phyloP scores from a whole-genome alignment of 352 stramenopile species.

The Phytophthora litchii region DNA sequence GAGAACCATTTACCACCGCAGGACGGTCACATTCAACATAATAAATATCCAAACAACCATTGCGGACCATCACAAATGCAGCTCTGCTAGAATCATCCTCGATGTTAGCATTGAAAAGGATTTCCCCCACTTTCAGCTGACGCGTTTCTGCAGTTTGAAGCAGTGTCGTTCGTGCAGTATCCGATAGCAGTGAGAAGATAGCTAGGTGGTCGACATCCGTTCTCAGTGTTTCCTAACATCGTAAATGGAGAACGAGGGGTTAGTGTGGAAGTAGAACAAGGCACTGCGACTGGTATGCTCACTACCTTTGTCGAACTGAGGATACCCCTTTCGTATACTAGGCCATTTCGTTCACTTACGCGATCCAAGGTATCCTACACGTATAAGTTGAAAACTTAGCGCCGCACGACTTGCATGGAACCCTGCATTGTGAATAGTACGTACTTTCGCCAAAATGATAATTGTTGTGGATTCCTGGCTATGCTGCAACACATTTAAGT shows the following conservation, averaged over 20 bases:
- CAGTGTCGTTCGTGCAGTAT: slow-evolving; percentile 33
- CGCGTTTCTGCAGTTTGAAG: slow-evolving; percentile 34
- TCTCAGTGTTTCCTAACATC: slow-evolving; percentile 34
- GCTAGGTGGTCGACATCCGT: slow-evolving; percentile 47
- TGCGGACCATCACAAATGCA: slow-evolving; percentile 46
- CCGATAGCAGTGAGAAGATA: slow-evolving; percentile 49
- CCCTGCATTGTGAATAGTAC: neutral
- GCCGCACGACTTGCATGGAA: neutral
- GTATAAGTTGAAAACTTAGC: neutral
- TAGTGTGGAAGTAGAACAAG: neutral
- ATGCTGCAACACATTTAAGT: slow-evolving; percentile 11
- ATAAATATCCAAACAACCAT: slow-evolving; percentile 51
- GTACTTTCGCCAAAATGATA: slow-evolving; percentile 34
- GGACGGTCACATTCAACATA: slow-evolving; percentile 30
- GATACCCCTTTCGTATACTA: slow-evolving; percentile 34
- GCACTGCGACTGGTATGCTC: neutral
- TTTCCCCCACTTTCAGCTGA: slow-evolving; percentile 22
- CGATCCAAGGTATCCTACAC: slow-evolving; percentile 35
- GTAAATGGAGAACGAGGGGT: neutral
- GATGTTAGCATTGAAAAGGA: slow-evolving; percentile 16
- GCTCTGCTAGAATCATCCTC: slow-evolving; percentile 6
- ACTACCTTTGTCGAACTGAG: slow-evolving; percentile 23
- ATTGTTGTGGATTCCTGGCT: slow-evolving; percentile 29
- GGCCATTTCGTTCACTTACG: slow-evolving; percentile 31
- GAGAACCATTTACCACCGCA: neutral